phyloP scores from a whole-genome alignment of 1,284 basidiomycete genomes.

The Malassezia dermatis region DNA sequence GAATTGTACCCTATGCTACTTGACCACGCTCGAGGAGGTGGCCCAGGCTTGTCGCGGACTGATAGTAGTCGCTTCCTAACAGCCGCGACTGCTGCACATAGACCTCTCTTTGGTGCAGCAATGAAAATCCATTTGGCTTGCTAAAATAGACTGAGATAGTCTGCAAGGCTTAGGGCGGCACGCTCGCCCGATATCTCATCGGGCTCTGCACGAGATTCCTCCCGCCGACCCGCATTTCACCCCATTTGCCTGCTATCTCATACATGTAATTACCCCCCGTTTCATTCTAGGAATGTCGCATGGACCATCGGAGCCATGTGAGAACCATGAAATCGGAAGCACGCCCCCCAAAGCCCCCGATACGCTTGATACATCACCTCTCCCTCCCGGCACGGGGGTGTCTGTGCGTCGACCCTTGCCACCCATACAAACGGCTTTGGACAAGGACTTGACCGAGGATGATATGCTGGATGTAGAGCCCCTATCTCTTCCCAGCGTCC shows the following conservation, averaged over 20 bases:
- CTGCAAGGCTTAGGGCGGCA: not conserved
- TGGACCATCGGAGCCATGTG: not conserved
- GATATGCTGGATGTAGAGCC: conserved; percentile 7
- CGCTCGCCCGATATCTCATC: not conserved
- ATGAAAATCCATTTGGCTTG: conserved; percentile 6
- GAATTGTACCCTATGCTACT: conserved; percentile 4
- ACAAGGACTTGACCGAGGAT: not conserved
- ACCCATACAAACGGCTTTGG: not conserved
- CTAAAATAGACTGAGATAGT: not conserved
- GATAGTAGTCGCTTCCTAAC: not conserved
- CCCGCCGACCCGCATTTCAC: not conserved
- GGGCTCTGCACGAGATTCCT: not conserved
- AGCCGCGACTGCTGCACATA: not conserved
- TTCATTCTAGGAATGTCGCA: not conserved
- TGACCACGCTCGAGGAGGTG: not conserved
- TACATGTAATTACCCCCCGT: not conserved
- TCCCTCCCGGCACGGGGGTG: not conserved
- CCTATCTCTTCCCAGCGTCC: not conserved
- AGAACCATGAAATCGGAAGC: not conserved
- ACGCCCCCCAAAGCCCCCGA: not conserved
- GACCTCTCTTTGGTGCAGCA: not conserved
- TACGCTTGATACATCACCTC: not conserved
- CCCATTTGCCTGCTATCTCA: not conserved
- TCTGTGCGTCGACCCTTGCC: not conserved
- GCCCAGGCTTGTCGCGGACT: not conserved